Base-by-base conservation (phyloP, 2,329 filamentous ascomycete genomes). In the Colletotrichum siamense region DNA sequence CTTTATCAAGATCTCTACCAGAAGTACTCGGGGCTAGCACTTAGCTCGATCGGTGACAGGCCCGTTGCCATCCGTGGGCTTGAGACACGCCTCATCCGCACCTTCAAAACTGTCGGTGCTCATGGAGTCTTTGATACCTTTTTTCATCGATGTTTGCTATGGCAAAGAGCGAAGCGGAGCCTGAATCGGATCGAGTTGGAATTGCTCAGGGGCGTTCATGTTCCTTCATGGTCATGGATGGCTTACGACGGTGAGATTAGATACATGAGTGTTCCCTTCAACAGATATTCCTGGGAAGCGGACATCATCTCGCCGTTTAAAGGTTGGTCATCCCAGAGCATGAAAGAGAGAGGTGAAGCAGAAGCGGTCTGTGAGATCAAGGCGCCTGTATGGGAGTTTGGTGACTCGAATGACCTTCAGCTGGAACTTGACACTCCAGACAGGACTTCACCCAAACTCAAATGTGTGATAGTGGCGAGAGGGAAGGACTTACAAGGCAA, bases 221-320 rank as follows among this genome's bases (percentile, higher is more conserved):
- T 81, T 1, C 83, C 83, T 4, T 76, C 79, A 0, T 85, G 84
- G 84, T 85, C 84, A 0, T 85, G 83, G 84, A 85, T 84, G 81
- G 81, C 80, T 1, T 83, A 84, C 32, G 24, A 79, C 3, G 84
- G 83, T 5, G 79, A 65, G 0, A 85, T 85, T 5, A 66, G 77
- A 8, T 85, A 80, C 34, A n/a, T 84, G 15, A 34, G 80, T 10
- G 61, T 81, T 1, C 75, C 77, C 0, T 79, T 83, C 15, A 76
- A 74, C 2, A 44, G 52, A 1, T 77, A 80, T 9, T 18, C 28
- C 6, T 69, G 64, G 71, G 71, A 63, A 6, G 16, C 4, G 30
- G 22, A 55, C 8, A 28, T 70, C 4, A 9, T 57, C 12, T 69
- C 71, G 13, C 71, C 65, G 8, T 73, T 71, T 1, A 6, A 6